Percentiles rank a stretch among this genome's conserved stretches.
Conservation (phyloP, 257 asterid genomes). For the Solanum virginianum region DNA sequence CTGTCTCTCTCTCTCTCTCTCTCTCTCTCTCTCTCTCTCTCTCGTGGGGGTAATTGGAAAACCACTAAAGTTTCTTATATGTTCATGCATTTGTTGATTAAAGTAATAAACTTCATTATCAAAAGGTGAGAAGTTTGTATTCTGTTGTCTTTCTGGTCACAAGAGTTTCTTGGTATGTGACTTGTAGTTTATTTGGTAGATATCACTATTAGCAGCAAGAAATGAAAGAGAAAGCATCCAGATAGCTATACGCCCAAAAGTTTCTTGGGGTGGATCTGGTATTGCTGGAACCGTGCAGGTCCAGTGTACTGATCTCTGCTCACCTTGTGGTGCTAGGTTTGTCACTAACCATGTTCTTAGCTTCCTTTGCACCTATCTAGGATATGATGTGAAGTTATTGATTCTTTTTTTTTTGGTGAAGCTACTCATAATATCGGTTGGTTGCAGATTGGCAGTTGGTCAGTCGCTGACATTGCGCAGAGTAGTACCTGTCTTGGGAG, state of each 20-base stretch:
- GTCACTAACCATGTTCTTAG: constrained; percentile 8
- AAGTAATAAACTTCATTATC: background rate
- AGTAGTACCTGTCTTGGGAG: constrained; percentile 83
- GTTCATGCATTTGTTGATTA: background rate
- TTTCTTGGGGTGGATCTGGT: constrained; percentile 74
- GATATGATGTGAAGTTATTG: background rate
- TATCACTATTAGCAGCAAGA: constrained; percentile 91
- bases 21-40: background rate
- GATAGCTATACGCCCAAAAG: constrained; percentile 86
- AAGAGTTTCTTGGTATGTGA: constrained; percentile 14
- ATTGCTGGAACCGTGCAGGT: constrained; percentile 77
- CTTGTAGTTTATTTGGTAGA: constrained; percentile 41
- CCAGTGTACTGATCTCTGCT: constrained; percentile 69
- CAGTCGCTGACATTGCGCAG: constrained; percentile 72
- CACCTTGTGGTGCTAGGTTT: constrained; percentile 82
- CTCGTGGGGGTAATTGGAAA: background rate
- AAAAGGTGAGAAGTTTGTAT: background rate
- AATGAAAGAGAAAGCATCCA: constrained; percentile 97
- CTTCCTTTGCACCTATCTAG: background rate
- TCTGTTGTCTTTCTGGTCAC: background rate
- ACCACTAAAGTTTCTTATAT: background rate
- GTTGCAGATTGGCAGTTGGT: constrained; percentile 69
- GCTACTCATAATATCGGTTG: constrained; percentile 1
- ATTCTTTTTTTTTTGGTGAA: background rate
- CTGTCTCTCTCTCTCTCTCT: background rate